These are phyloP conservation scores for Lupinus albus DNA, from an alignment of 306 rosid genomes.

Conservation along the genomic window DNA sequence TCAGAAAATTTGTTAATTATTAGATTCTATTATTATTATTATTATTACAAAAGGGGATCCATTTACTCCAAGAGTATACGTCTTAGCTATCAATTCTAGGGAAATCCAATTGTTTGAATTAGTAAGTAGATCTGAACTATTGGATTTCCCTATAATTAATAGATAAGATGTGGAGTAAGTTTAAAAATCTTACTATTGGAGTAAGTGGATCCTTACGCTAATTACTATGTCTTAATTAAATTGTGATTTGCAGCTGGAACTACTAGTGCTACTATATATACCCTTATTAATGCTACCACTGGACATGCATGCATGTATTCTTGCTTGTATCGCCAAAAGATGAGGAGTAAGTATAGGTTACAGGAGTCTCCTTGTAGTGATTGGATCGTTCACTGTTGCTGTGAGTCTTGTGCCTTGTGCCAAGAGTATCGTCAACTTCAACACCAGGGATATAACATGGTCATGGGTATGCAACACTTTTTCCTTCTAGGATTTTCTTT, in stretches of 20 bases:
- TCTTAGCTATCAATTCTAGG: too few relatives aligned
- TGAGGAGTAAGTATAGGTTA: constrained; percentile 12
- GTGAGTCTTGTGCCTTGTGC: constrained; percentile 34
- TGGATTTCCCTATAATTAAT: too few relatives aligned
- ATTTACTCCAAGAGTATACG: too few relatives aligned
- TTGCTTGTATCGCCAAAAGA: constrained; percentile 17
- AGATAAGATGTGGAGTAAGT: too few relatives aligned
- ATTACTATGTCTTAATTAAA: background rate
- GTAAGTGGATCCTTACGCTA: too few relatives aligned
- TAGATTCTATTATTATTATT: too few relatives aligned
- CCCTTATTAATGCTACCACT: background rate
- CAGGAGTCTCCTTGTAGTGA: constrained; percentile 13
- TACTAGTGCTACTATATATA: background rate
- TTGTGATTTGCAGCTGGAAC: constrained; percentile 17
- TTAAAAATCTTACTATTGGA: too few relatives aligned
- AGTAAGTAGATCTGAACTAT: too few relatives aligned
- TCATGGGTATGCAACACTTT: constrained; percentile 4
- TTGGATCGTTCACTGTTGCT: constrained; percentile 32
- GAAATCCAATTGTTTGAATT: too few relatives aligned
- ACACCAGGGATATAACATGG: constrained; percentile 20
- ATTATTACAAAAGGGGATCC: too few relatives aligned
- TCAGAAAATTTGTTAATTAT: too few relatives aligned
- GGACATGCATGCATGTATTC: constrained; percentile 10
- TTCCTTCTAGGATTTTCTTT: too few relatives aligned
- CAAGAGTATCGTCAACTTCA: constrained; percentile 39